A percentile compares a stretch with the other conserved stretches of the same genome.
phyloP scores from a whole-genome alignment of 2,329 filamentous ascomycete genomes.

The Hypoxylon sp. region DNA sequence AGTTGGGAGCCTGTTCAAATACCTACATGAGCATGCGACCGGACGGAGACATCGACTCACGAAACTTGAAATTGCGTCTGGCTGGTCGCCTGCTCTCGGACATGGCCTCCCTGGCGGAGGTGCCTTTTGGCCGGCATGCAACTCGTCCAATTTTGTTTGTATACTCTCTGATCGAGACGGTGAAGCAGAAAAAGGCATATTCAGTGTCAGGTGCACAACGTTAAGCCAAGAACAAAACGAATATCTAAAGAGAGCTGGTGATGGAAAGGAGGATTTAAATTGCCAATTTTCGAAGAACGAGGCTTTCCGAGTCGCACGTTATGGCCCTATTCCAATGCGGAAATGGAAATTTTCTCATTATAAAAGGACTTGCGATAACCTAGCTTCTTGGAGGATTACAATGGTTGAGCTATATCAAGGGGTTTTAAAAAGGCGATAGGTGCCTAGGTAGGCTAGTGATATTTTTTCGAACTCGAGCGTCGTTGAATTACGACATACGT shows the following conservation, averaged over 20 bases:
- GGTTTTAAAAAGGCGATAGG: too few relatives aligned
- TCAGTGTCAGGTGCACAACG: constrained; percentile 5
- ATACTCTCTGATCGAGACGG: constrained; percentile 22
- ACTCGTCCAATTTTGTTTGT: constrained; percentile 26
- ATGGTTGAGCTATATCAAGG: too few relatives aligned
- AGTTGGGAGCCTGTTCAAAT: constrained; percentile 9
- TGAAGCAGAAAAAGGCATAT: constrained; percentile 59
- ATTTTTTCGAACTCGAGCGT: too few relatives aligned
- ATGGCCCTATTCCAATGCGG: background rate
- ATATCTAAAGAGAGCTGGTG: background rate
- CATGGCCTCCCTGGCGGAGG: background rate
- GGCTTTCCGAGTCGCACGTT: constrained; percentile 3
- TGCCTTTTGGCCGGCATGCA: constrained; percentile 7
- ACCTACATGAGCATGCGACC: background rate
- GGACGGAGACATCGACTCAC: background rate
- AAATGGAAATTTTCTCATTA: too few relatives aligned
- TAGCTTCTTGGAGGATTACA: too few relatives aligned
- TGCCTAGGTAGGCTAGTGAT: too few relatives aligned
- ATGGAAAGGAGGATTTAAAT: background rate
- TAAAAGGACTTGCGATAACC: too few relatives aligned
- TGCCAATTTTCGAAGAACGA: background rate
- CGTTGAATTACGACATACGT: too few relatives aligned
- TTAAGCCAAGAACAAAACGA: constrained; percentile 17
- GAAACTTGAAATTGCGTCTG: constrained; percentile 15
- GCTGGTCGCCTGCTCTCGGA: constrained; percentile 1